Base-by-base conservation (phyloP, 192 early-diverging fungal genomes). In the Podila epigama region DNA sequence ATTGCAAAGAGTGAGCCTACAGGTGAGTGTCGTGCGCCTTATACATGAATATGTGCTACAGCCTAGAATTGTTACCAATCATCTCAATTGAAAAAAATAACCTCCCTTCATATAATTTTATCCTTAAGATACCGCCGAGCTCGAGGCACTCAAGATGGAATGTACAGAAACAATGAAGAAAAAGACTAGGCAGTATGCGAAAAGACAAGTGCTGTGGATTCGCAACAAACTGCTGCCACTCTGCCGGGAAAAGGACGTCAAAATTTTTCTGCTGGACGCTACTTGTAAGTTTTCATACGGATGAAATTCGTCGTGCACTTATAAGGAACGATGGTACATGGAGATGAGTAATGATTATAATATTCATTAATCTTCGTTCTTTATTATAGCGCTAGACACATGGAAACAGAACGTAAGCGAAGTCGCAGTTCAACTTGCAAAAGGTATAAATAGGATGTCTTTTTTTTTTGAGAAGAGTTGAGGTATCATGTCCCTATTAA, bases 161-260 rank as follows among this genome's bases (percentile, higher is more conserved):
- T 91, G 90, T 22, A 72, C 93, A 27, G 92, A 94, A 50, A 81
- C 78, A 1, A 97, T 99, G 96, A 98, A 96, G 72, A 70, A 77
- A 6, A 88, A 85, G 6, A 99, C 95, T n/a, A 79, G 95, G 28
- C 87, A 92, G 44, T 99, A 99, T 75, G 95, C 97, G 18, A 86
- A 90, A 42, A 72, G 87, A 35, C 94, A 96, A 69, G 83, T 94
- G 0, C 80, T 83, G 13, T 96, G 94, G 94, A 93, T 96, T 29
- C 81, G 83, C 22, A 95, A 95, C 70, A 93, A 92, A 51, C 72
- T 95, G 25, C 54, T 90, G 37, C 83, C 63, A 59, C 79, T 69
- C n/a, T 88, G 58, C 51, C 34, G 62, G 51, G 81, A 65, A 55
- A 79, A 42, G 33, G 65, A 68, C 80, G 22, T 71, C 53, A 70